Evolutionary conservation across 768 basidiomycete species (phyloP), one percentile per base, ranked within the genome.

Genomic region (Termitomyces eurrhizus): DNA sequence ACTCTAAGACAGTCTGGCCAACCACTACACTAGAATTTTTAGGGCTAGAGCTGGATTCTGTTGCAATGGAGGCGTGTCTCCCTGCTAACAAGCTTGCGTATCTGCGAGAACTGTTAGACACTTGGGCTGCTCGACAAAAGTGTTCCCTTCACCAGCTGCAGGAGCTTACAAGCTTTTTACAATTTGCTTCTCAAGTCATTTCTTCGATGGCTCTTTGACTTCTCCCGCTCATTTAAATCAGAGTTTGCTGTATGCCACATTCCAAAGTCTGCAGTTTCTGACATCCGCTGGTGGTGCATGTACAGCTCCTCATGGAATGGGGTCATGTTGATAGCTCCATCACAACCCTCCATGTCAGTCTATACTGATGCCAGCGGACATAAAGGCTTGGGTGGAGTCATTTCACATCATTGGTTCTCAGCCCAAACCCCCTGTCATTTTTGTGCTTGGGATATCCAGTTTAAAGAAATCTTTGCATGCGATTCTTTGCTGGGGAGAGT

Each of bases 181-280:
- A 72, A 48, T 78, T 78, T 56, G 52, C 64, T 1, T 70, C 71
- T 0, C 73, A 73, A 48, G 76, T 77, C 18, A 71, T 76, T 73
- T 56, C 53, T 76, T 14, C 66, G 68, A 3, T 59, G 65, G 11
- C 58, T 77, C 14, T 64, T 68, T 46, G 61, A 72, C 33, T 76
- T 76, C 61, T 67, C 69, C 0, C 50, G 60, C 4, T 66, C 63
- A 5, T 75, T 74, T 61, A 39, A 54, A 0, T 66, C 71, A 1
- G 50, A 65, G 0, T 68, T 64, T 54, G 11, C 64, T 1, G 42
- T 37, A 21, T 69, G 64, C 9, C 64, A 65, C 37, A 66, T 77
- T n/a, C 69, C 74, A 2, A 46, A 57, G 0, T 58, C 61, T 7
- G 66, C 62, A 0, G 58, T 46, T 1, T 37, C 60, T 6, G 70